phyloP scores from a whole-genome alignment of 2,329 filamentous ascomycete genomes.

The Aureobasidium sp. region DNA sequence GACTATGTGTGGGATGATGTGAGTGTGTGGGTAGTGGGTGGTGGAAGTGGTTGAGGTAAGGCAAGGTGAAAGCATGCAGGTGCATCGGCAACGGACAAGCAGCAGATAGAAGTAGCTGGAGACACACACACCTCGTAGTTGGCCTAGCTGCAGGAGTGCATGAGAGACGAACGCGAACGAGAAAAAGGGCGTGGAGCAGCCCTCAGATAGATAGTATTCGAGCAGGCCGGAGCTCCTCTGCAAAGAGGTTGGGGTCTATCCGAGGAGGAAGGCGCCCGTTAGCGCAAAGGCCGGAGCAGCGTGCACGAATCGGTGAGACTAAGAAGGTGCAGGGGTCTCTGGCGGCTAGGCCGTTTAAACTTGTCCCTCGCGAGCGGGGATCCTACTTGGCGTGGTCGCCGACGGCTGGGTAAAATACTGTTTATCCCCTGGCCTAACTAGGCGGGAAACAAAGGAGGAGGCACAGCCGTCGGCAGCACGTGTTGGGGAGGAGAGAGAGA shows the following conservation, averaged over 20 bases:
- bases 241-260: slow-evolving; percentile 14
- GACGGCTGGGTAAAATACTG: slow-evolving; percentile 13
- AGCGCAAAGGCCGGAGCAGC: slow-evolving; percentile 14
- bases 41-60: slow-evolving; percentile 11
- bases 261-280: slow-evolving; percentile 14
- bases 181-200: slow-evolving; percentile 14
- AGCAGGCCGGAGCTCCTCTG: slow-evolving; percentile 8
- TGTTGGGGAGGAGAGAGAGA: background rate
- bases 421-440: slow-evolving; percentile 12
- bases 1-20: slow-evolving; percentile 10
- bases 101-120: slow-evolving; percentile 13
- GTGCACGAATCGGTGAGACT: slow-evolving; percentile 13
- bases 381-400: slow-evolving; percentile 8
- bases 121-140: slow-evolving; percentile 14
- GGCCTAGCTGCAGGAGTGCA: slow-evolving; percentile 14
- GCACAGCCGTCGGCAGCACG: slow-evolving; percentile 12
- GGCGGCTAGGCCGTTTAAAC: slow-evolving; percentile 13
- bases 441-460: slow-evolving; percentile 8
- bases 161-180: slow-evolving; percentile 13
- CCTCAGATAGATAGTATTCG: slow-evolving; percentile 14
- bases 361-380: slow-evolving; percentile 12
- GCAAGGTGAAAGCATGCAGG: slow-evolving; percentile 12
- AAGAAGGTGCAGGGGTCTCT: slow-evolving; percentile 9
- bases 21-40: background rate
- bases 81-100: slow-evolving; percentile 12